phyloP scores from a whole-genome alignment of 257 asterid genomes.

The Nicotiana obtusifolia region DNA sequence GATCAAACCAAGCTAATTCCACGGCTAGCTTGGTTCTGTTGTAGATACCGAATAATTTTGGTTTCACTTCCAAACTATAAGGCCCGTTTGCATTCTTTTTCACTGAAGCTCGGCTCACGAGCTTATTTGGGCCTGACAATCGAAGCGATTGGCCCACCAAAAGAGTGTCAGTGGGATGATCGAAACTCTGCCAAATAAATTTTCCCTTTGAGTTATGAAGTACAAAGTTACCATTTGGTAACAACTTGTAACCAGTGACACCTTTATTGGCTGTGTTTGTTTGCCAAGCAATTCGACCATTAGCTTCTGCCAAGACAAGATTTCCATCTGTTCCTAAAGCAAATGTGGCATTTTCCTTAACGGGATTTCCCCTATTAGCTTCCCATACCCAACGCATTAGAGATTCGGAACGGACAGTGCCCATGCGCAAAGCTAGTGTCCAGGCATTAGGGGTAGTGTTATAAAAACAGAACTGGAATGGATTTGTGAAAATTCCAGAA shows the following conservation, averaged over 20 bases:
- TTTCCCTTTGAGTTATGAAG: constrained; percentile 14
- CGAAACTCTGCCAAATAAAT: constrained; percentile 22
- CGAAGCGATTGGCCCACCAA: constrained; percentile 14
- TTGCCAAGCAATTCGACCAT: constrained; percentile 22
- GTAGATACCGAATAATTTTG: background rate
- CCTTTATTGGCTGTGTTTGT: constrained; percentile 22
- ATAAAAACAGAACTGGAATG: constrained; percentile 17
- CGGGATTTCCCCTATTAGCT: constrained; percentile 18
- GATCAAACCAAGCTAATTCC: background rate
- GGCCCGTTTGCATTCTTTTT: background rate
- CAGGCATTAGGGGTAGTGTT: constrained; percentile 22
- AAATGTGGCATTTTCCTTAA: constrained; percentile 12
- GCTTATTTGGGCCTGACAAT: background rate
- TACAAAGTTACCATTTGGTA: constrained; percentile 21
- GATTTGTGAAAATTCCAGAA: background rate
- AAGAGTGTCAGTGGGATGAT: constrained; percentile 13
- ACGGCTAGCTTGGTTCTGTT: background rate
- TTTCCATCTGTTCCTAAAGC: constrained; percentile 8
- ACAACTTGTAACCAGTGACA: background rate
- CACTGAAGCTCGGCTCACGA: constrained; percentile 11
- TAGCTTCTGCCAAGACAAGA: constrained; percentile 5
- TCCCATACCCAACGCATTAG: constrained; percentile 27
- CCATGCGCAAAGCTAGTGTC: constrained; percentile 21
- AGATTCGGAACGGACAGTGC: constrained; percentile 7
- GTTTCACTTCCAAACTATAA: constrained; percentile 8